Evolutionary conservation across 768 basidiomycete species (phyloP).

Genomic region (Rhodosporidiobolus odoratus): DNA sequence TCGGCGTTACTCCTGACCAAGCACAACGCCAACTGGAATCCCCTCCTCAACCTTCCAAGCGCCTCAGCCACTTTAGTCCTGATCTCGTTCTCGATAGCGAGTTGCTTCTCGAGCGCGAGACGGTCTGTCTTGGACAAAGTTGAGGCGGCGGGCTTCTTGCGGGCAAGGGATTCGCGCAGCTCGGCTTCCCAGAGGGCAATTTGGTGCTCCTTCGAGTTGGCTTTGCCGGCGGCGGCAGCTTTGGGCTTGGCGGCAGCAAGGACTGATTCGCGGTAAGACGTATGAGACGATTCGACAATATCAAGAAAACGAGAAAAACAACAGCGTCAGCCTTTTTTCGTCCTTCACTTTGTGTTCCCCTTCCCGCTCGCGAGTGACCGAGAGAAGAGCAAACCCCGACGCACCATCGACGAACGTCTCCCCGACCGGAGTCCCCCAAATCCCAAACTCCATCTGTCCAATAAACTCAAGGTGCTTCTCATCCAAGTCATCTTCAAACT

Average conservation of each 20-base stretch:
- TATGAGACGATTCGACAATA: no score
- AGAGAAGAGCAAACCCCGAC: slow-evolving; percentile 1
- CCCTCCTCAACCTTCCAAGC: slow-evolving; percentile 59
- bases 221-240: slow-evolving; percentile 27
- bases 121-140: slow-evolving; percentile 76
- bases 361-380: background rate
- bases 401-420: slow-evolving; percentile 72
- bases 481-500: slow-evolving; percentile 63
- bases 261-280: no score
- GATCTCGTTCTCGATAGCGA: slow-evolving; percentile 68
- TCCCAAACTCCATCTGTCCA: slow-evolving; percentile 66
- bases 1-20: slow-evolving; percentile 55
- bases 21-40: slow-evolving; percentile 63
- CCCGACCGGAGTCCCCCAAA: slow-evolving; percentile 83
- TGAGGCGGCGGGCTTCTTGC: slow-evolving; percentile 60
- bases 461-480: slow-evolving; percentile 58
- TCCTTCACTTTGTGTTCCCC: no score
- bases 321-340: no score
- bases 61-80: slow-evolving; percentile 58
- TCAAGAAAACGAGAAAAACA: background rate
- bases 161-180: slow-evolving; percentile 73
- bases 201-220: slow-evolving; percentile 63
- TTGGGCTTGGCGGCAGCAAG: slow-evolving; percentile 28
- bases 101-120: slow-evolving; percentile 72
- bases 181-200: slow-evolving; percentile 95